Evolutionary conservation across 495 filamentous ascomycete species (phyloP), one percentile per base, ranked within the genome.

Genomic region (Endocarpon pusillum): DNA sequence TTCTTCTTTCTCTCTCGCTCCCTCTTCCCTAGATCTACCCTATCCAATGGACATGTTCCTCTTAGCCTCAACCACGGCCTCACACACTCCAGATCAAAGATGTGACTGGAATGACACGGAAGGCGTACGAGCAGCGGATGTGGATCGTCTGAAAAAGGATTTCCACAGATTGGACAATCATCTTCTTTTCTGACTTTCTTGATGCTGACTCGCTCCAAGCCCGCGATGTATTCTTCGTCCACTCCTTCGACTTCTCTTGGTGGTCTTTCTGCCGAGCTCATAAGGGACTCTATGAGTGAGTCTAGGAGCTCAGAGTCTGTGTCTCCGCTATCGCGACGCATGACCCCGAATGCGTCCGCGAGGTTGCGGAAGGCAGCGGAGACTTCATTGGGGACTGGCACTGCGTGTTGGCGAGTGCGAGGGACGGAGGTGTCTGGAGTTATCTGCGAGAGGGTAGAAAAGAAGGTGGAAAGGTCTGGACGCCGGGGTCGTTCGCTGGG

Each of bases 11-110:
- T 62, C 49, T 69, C 67, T 42, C 68, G 59, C 55, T 72, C 75
- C 65, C 75, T 75, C 62, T 81, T 76, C 20, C 75, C 61, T 42
- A 96, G 57, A 44, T 85, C 74, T 48, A 72, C 69, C 29, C 87
- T 64, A 50, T 92, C 87, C 42, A 94, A 57, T 16, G 87, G 87
- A 59, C 87, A 97, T 2, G 76, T 93, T 8, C 80, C 75, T 52
- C 93, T 79, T 39, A 89, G 65, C 46, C 76, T 67, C 48, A 97
- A 49, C 89, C 89, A 97, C 1, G 89, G 87, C 30, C 67, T 65
- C n/a, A 97, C 79, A 50, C 89, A 97, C 52, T 96, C 86, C 10
- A 94, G 55, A 52, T 97, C 89, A 56, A 93, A 94, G 18, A 73
- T 49, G 51, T 97, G 89, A 15, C 64, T 70, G 8, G 65, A 64